These are phyloP conservation scores for Solanum infundibuliforme DNA, from an alignment of 257 asterid species.

Conservation along the genomic window DNA sequence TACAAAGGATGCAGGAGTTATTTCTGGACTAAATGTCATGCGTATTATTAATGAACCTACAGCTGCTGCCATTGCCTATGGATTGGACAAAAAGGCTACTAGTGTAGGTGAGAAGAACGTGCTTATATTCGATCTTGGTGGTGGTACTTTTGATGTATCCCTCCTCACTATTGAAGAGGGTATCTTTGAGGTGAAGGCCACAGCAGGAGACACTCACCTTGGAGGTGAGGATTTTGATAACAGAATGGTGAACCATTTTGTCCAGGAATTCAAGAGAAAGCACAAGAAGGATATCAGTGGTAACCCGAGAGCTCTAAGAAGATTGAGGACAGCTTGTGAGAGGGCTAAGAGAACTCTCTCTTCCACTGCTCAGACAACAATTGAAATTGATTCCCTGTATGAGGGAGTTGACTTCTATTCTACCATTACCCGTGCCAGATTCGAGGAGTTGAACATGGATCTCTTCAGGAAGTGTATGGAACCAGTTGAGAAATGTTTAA, in stretches of 20 bases:
- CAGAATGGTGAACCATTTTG: constrained; percentile 74
- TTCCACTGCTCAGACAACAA: constrained; percentile 79
- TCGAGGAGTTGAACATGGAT: constrained; percentile 76
- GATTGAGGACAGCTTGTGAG: constrained; percentile 73
- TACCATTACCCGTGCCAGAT: constrained; percentile 71
- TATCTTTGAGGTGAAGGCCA: constrained; percentile 30
- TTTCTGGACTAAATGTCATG: constrained; percentile 31
- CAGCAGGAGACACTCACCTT: constrained; percentile 35
- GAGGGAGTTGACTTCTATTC: constrained; percentile 81
- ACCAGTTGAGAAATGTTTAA: constrained; percentile 81
- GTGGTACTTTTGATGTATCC: constrained; percentile 37
- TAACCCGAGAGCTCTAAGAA: constrained; percentile 54
- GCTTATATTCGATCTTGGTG: constrained; percentile 30
- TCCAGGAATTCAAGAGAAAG: constrained; percentile 81
- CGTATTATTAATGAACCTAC: constrained; percentile 34
- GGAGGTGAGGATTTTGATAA: constrained; percentile 55
- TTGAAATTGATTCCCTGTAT: constrained; percentile 59
- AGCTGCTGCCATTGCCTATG: constrained; percentile 37
- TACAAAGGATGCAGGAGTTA: constrained; percentile 36
- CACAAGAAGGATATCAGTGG: constrained; percentile 72
- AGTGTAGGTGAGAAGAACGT: constrained; percentile 30
- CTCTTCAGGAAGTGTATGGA: constrained; percentile 78
- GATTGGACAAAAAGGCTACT: constrained; percentile 30
- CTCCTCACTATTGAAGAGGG: constrained; percentile 34
- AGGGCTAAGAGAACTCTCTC: constrained; percentile 87